Base-by-base conservation (phyloP, 176 grass and related monocot genomes). In the Bothriochloa decipiens region DNA sequence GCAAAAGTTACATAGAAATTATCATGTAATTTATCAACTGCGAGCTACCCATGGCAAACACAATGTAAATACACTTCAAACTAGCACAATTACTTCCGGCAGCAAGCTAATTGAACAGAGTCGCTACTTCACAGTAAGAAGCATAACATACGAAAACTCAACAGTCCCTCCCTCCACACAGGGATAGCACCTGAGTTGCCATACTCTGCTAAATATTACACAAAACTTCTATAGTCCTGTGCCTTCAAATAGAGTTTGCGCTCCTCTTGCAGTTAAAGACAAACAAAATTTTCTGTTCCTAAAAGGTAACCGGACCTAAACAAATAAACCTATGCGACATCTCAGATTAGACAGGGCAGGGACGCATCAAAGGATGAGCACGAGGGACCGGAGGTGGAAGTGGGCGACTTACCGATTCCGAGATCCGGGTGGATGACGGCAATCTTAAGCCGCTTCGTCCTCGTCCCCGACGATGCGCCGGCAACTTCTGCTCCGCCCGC, bases 391-490 rank as follows among this genome's bases (percentile, higher is more conserved):
- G 20, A 11, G 6, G 5, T 33, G 27, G 22, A 40, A 49, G 7
- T 6, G 0, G 15, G 22, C 15, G 45, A 26, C 43, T 29, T 68
- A 99, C 93, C 96, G 11, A 99, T 99, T 86, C 93, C 93, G 12
- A 99, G 96, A 87, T 99, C 93, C 7, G 93, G 96, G 63, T 99
- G 96, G 81, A 99, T 94, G 70, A 96, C 79, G 27, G 85, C 93
- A 45, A 99, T 72, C 81, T 89, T 95, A 45, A 98, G 81, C 75
- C 78, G 42, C 32, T 55, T 90, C 61, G 69, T 80, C 75, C 47
- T 80, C 49, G 23, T 76, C 49, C 39, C 69, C 69, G 75, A 80
- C 50, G 81, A 87, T 7, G 50, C 80, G 29, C 84, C 70, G 8
- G 68, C 37, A 16, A 22, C 68, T 64, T 64, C 26, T 32, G 2